phyloP scores from a whole-genome alignment of 2,329 filamentous ascomycete genomes.

The Chaetomium sp. region DNA sequence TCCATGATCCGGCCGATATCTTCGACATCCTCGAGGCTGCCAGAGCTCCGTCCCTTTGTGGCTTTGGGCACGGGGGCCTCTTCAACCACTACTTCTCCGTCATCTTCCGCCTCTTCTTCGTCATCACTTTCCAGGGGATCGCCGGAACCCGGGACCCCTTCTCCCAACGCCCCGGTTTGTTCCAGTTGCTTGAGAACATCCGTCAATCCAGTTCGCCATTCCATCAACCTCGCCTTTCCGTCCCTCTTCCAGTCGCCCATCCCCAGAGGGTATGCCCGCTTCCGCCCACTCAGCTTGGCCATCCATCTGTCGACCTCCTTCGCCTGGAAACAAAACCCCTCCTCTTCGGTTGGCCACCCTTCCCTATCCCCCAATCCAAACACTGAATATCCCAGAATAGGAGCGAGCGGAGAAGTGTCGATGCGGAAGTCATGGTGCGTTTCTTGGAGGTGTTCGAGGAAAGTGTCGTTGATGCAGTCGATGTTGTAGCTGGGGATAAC shows the following conservation, averaged over 20 bases:
- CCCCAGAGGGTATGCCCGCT: slow-evolving; percentile 85
- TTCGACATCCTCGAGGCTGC: slow-evolving; percentile 75
- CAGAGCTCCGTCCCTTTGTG: slow-evolving; percentile 47
- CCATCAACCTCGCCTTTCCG: slow-evolving; percentile 64
- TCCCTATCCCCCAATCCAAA: slow-evolving; percentile 93
- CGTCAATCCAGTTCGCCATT: slow-evolving; percentile 77
- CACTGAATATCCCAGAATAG: slow-evolving; percentile 82
- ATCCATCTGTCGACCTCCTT: slow-evolving; percentile 93
- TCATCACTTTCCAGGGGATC: slow-evolving; percentile 83
- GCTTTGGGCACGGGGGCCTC: slow-evolving; percentile 49
- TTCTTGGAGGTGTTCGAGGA: slow-evolving; percentile 84
- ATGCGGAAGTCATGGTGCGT: slow-evolving; percentile 97
- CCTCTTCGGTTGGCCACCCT: slow-evolving; percentile 86
- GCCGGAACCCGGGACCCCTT: slow-evolving; percentile 75
- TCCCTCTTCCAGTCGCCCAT: slow-evolving; percentile 85
- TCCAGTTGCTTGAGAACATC: slow-evolving; percentile 69
- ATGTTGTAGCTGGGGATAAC: slow-evolving; percentile 93
- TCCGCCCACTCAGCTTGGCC: slow-evolving; percentile 86
- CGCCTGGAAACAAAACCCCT: slow-evolving; percentile 92
- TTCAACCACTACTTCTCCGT: slow-evolving; percentile 55
- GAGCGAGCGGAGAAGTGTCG: slow-evolving; percentile 79
- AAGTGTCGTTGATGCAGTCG: slow-evolving; percentile 84
- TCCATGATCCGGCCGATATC: slow-evolving; percentile 72
- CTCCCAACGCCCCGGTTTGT: slow-evolving; percentile 59
- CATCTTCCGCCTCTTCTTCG: slow-evolving; percentile 65